phyloP scores from a whole-genome alignment of 225 moss, liverwort and hornwort genomes.

The Physcomitrellopsis africana region DNA sequence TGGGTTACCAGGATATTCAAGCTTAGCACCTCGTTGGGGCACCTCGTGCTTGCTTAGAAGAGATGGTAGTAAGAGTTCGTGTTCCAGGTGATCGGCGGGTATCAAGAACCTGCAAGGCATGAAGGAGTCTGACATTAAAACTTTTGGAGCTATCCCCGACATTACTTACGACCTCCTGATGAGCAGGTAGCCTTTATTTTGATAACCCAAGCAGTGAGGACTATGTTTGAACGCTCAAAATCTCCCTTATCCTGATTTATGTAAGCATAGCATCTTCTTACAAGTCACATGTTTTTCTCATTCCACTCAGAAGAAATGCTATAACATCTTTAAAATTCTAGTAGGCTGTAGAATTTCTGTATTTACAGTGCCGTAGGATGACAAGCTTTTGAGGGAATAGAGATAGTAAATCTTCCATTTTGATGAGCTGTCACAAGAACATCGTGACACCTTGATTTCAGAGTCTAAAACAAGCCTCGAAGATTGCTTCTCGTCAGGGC shows the following conservation, averaged over 20 bases:
- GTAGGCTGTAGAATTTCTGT: background rate
- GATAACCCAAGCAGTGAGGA: background rate
- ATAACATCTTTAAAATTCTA: background rate
- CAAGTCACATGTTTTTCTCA: background rate
- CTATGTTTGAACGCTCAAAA: background rate
- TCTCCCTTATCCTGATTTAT: conserved; percentile 4
- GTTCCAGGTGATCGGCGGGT: conserved; percentile 37
- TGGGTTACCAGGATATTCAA: background rate
- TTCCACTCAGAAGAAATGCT: background rate
- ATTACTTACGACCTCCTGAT: conserved; percentile 8
- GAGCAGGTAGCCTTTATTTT: conserved; percentile 12
- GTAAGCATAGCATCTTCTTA: background rate
- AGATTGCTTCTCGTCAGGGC: too few species aligned
- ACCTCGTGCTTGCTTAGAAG: conserved; percentile 7
- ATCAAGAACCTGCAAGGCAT: conserved; percentile 6
- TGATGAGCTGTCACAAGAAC: too few species aligned
- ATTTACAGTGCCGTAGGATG: background rate
- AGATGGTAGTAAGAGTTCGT: conserved; percentile 15
- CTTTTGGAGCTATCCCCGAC: conserved; percentile 29
- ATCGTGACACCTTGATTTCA: too few species aligned
- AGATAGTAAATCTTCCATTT: background rate
- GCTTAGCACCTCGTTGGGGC: conserved; percentile 3
- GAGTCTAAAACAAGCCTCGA: too few species aligned
- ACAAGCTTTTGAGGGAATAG: background rate
- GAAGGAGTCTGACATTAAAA: conserved; percentile 16